Base-by-base conservation (phyloP, 202 grass and related monocot species). In the Zizania palustris region DNA sequence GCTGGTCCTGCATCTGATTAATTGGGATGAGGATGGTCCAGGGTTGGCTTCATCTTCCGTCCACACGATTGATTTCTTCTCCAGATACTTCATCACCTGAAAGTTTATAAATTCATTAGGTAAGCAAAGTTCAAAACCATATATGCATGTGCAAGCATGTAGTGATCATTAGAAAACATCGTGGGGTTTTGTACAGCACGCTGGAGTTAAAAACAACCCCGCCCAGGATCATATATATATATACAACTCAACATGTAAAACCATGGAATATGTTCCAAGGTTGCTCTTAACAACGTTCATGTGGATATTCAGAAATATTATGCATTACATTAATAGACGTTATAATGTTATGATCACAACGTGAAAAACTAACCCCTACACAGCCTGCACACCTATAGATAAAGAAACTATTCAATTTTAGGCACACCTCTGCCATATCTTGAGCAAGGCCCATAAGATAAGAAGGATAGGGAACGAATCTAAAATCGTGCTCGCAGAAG, bases 1-100 rank as follows among this genome's bases (percentile, higher is more conserved):
- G 65, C 43, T 65, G 65, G 44, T 85, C 84, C 50, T 84, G 69
- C 75, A 13, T n/a, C 62, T 85, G 80, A 93, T 97, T 89, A 45
- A 97, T 85, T 14, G 21, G 81, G 72, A 97, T 80, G 38, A 84
- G 76, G 14, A 91, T 81, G 43, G 48, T 89, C 68, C 85, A 57
- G 65, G 76, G 50, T 85, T 46, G 48, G 59, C 46, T 50, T 85
- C 88, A 70, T 82, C 81, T 88, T 91, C 85, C 12, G 72, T 89
- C 88, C 88, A 97, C 45, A 83, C 35, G 50, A 93, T 44, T 39
- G 83, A 89, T 80, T 93, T 83, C 70, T 87, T 93, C 49, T 97
- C 83, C 55, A 97, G 62, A 87, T 89, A 83, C 63, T 83, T 92
- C 68, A 83, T 71, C 11, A 87, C 93, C 93, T 97, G 82, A 35